A percentile compares a stretch with the other conserved stretches of the same genome.
Evolutionary conservation across 805 yeast species (phyloP).

Genomic region (Sugiyamaella lignohabitans): DNA sequence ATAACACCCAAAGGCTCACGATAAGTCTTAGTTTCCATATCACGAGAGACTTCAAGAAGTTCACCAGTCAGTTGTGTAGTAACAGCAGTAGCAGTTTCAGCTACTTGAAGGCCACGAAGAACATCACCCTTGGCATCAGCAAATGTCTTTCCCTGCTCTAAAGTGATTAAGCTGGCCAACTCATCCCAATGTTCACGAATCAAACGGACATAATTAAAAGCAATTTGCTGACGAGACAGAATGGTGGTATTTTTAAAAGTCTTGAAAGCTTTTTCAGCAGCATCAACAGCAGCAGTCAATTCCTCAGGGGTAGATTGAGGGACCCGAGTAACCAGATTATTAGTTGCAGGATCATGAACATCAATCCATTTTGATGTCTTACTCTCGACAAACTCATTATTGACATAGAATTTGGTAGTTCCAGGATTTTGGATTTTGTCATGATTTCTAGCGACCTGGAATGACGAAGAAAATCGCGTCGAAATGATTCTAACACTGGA

Average conservation of each 20-base stretch:
- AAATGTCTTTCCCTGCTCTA: slow-evolving; percentile 73
- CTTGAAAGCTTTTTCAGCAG: slow-evolving; percentile 58
- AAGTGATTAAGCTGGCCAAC: slow-evolving; percentile 55
- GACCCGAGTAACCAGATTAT: slow-evolving; percentile 55
- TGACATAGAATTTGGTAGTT: slow-evolving; percentile 34
- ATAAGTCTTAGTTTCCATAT: slow-evolving; percentile 73
- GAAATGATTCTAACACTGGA: not conserved
- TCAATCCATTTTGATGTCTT: slow-evolving; percentile 56
- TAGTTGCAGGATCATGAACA: slow-evolving; percentile 71
- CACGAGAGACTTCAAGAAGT: slow-evolving; percentile 59
- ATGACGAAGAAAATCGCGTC: not conserved
- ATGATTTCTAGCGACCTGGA: slow-evolving; percentile 18
- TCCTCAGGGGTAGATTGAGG: slow-evolving; percentile 68
- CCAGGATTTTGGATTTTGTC: slow-evolving; percentile 27
- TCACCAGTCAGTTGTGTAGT: slow-evolving; percentile 57
- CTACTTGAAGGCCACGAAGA: slow-evolving; percentile 69
- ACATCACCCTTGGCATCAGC: slow-evolving; percentile 73
- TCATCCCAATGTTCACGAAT: slow-evolving; percentile 62
- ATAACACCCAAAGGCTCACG: slow-evolving; percentile 67
- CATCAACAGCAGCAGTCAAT: slow-evolving; percentile 55
- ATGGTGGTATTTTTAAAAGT: slow-evolving; percentile 47
- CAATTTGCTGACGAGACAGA: slow-evolving; percentile 52
- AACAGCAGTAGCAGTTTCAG: slow-evolving; percentile 64
- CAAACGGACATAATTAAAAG: slow-evolving; percentile 61
- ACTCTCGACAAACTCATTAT: slow-evolving; percentile 46